Evolutionary conservation across 306 rosid species (phyloP).

Genomic region (Gastrolobium villosum): DNA sequence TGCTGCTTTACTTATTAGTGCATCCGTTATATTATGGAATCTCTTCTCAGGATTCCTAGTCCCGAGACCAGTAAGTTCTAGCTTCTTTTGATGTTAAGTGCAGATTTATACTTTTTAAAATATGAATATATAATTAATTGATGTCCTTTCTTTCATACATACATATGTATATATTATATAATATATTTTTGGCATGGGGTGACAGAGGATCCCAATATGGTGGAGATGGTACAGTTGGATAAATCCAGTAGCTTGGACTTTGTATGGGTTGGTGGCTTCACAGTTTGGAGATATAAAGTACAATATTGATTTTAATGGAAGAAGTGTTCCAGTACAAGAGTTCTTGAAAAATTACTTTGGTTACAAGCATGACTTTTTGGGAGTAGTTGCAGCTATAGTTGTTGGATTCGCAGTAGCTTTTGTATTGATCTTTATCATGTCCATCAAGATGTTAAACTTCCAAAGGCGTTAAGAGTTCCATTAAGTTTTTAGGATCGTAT

Average conservation of each 20-base stretch:
- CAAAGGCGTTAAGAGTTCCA: slow-evolving; percentile 47
- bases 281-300: slow-evolving; percentile 57
- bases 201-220: slow-evolving; percentile 59
- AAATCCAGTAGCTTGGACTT: slow-evolving; percentile 59
- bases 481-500: too few species aligned
- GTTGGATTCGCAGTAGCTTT: slow-evolving; percentile 34
- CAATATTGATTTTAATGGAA: not conserved
- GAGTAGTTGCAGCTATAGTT: slow-evolving; percentile 40
- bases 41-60: slow-evolving; percentile 58
- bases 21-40: slow-evolving; percentile 52
- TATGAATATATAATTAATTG: too few species aligned
- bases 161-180: too few species aligned
- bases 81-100: not conserved
- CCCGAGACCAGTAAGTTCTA: slow-evolving; percentile 58
- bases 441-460: slow-evolving; percentile 45
- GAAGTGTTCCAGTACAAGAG: slow-evolving; percentile 33
- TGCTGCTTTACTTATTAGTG: slow-evolving; percentile 35
- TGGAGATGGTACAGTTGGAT: slow-evolving; percentile 53
- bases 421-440: slow-evolving; percentile 38
- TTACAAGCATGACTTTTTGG: slow-evolving; percentile 45
- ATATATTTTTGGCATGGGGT: not conserved
- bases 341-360: slow-evolving; percentile 47
- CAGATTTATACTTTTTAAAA: not conserved
- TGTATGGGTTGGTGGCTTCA: slow-evolving; percentile 61
- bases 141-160: too few species aligned